phyloP scores from a whole-genome alignment of 176 grass and related monocot genomes.

The Neostapfia colusana region DNA sequence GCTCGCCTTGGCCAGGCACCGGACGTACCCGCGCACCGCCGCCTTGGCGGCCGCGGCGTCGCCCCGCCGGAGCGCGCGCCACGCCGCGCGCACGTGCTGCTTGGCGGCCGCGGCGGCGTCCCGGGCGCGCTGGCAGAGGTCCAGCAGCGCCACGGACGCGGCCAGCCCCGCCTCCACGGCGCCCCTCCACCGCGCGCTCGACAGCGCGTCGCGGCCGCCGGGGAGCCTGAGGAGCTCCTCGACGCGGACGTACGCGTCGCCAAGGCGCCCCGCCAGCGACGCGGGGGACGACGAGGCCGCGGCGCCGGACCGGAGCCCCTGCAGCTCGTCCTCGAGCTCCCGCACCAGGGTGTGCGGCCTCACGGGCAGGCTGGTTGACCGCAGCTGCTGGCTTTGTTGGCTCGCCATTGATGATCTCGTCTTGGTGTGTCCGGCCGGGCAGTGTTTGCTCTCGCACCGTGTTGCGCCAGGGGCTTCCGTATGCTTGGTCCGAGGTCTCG shows the following conservation, averaged over 20 bases:
- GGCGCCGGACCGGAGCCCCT: neutral
- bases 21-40: conserved; percentile 8
- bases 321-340: conserved; percentile 34
- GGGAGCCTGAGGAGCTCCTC: neutral
- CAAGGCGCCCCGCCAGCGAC: neutral
- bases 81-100: conserved; percentile 28
- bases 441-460: no score
- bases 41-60: neutral
- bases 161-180: neutral
- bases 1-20: neutral
- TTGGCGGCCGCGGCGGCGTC: conserved; percentile 1
- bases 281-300: neutral
- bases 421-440: no score
- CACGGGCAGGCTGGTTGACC: conserved; percentile 23
- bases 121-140: neutral
- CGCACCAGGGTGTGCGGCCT: conserved; percentile 26
- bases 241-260: conserved; percentile 23
- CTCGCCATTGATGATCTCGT: conserved; percentile 9
- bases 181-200: neutral
- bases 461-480: no score
- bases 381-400: conserved; percentile 28
- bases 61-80: neutral
- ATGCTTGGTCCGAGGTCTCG: no score
- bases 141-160: conserved; percentile 16
- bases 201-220: neutral